Conservation (phyloP, 2,329 filamentous ascomycete species). For the Cryphonectria naterciae region DNA sequence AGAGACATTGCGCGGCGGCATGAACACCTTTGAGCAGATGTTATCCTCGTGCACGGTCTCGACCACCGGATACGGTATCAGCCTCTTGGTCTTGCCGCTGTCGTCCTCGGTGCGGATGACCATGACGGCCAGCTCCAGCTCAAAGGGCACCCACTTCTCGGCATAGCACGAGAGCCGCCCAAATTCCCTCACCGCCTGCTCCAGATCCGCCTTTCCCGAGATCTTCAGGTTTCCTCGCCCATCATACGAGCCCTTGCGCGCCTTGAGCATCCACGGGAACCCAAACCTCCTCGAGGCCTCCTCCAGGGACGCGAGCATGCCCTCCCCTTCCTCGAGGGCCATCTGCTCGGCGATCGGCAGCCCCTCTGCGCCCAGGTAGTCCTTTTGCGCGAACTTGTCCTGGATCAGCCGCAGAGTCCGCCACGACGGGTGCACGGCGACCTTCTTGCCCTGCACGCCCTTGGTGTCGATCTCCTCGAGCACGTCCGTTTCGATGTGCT, state of each 20-base stretch:
- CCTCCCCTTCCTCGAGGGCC: conserved; percentile 60
- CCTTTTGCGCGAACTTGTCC: conserved; percentile 91
- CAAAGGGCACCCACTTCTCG: conserved; percentile 86
- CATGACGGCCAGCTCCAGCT: conserved; percentile 89
- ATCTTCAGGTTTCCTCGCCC: conserved; percentile 72
- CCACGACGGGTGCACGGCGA: conserved; percentile 80
- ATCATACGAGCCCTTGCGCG: conserved; percentile 87
- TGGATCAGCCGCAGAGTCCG: conserved; percentile 86
- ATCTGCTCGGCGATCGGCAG: conserved; percentile 76
- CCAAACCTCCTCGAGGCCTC: conserved; percentile 68
- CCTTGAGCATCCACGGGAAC: conserved; percentile 91
- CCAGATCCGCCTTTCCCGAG: conserved; percentile 49
- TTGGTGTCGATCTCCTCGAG: conserved; percentile 78
- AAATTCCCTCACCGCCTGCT: conserved; percentile 70
- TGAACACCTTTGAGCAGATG: conserved; percentile 91
- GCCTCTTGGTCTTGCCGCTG: conserved; percentile 50
- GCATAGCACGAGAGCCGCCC: conserved; percentile 78
- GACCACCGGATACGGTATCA: conserved; percentile 81
- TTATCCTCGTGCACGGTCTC: conserved; percentile 96
- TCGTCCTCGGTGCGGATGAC: conserved; percentile 85
- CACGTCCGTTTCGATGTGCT: conserved; percentile 90
- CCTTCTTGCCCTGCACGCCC: conserved; percentile 60
- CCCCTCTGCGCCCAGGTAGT: conserved; percentile 69
- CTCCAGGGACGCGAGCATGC: conserved; percentile 63
- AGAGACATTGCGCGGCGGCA: conserved; percentile 75